Evolutionary conservation across 768 basidiomycete genomes (phyloP).

Genomic region (Xerocomellus intermedius): DNA sequence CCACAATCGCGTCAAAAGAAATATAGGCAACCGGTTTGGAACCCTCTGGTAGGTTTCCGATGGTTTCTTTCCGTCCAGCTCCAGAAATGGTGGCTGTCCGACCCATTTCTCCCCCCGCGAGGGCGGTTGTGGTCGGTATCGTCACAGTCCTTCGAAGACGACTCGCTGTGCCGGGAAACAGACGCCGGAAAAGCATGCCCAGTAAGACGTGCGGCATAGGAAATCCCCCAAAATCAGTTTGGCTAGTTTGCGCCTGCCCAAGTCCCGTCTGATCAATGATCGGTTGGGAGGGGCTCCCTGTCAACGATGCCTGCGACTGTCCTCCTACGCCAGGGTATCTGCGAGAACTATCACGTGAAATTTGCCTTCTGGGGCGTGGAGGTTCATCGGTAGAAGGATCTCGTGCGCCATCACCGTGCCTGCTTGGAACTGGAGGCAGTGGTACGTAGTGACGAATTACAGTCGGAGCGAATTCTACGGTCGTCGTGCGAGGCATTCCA

Average conservation of each 20-base stretch:
- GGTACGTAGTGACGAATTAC: conserved; percentile 28
- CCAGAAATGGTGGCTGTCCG: conserved; percentile 22
- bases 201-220: conserved; percentile 65
- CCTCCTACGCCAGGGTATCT: conserved; percentile 12
- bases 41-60: conserved; percentile 35
- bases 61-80: neutral
- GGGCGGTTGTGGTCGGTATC: conserved; percentile 66
- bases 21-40: conserved; percentile 72
- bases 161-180: conserved; percentile 64
- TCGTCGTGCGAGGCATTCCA: conserved; percentile 42
- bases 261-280: conserved; percentile 15
- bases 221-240: conserved; percentile 68
- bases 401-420: conserved; percentile 15
- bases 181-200: conserved; percentile 44
- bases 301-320: conserved; percentile 14
- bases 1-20: conserved; percentile 81
- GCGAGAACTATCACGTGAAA: conserved; percentile 11
- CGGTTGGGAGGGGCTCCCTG: conserved; percentile 14
- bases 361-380: conserved; percentile 4
- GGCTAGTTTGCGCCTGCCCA: conserved; percentile 26
- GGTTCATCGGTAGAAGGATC: conserved; percentile 6
- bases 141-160: conserved; percentile 70
- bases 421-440: conserved; percentile 28
- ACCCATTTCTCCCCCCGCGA: conserved; percentile 35
- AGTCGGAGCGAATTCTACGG: conserved; percentile 51